Percentiles rank a stretch among this genome's conserved stretches.
Conservation (phyloP, 140 eudicot genomes). For the Flaveria floridana region DNA sequence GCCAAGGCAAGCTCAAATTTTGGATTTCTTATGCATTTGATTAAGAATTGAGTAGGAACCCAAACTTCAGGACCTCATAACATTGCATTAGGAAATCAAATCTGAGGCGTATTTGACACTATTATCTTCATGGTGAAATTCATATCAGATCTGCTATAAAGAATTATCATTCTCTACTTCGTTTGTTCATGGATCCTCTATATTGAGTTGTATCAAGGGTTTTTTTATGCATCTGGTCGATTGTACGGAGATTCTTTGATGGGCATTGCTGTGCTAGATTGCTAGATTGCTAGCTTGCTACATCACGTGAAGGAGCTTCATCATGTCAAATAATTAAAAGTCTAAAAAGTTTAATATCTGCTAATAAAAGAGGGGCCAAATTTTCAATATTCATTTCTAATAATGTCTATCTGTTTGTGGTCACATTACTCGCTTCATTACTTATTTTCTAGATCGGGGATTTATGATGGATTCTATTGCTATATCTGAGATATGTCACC, state of each 20-base stretch:
- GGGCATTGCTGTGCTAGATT: constrained; percentile 26
- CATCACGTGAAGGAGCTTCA: constrained; percentile 50
- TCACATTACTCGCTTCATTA: constrained; percentile 37
- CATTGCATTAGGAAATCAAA: constrained; percentile 31
- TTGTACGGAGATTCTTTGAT: constrained; percentile 32
- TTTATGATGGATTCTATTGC: constrained; percentile 46
- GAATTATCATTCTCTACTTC: constrained; percentile 33
- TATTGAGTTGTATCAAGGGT: constrained; percentile 37
- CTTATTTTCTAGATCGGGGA: constrained; percentile 40
- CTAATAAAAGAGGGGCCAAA: constrained; percentile 27
- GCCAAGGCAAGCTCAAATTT: constrained; percentile 94
- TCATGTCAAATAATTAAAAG: constrained; percentile 31
- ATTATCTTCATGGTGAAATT: constrained; percentile 46
- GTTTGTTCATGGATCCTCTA: constrained; percentile 31
- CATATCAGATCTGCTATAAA: constrained; percentile 36
- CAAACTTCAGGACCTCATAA: constrained; percentile 39
- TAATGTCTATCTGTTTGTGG: constrained; percentile 29
- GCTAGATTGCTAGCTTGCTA: constrained; percentile 31
- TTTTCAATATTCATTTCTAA: constrained; percentile 29
- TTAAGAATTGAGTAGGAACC: constrained; percentile 47
- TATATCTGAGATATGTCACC: constrained; percentile 41
- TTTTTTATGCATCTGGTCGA: constrained; percentile 10
- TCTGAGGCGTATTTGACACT: constrained; percentile 35
- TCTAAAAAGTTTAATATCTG: constrained; percentile 24
- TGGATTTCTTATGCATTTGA: constrained; percentile 62